These are phyloP conservation scores for Coccinonectria pachysandricola DNA, from an alignment of 2,329 filamentous ascomycete species.

Conservation along the genomic window DNA sequence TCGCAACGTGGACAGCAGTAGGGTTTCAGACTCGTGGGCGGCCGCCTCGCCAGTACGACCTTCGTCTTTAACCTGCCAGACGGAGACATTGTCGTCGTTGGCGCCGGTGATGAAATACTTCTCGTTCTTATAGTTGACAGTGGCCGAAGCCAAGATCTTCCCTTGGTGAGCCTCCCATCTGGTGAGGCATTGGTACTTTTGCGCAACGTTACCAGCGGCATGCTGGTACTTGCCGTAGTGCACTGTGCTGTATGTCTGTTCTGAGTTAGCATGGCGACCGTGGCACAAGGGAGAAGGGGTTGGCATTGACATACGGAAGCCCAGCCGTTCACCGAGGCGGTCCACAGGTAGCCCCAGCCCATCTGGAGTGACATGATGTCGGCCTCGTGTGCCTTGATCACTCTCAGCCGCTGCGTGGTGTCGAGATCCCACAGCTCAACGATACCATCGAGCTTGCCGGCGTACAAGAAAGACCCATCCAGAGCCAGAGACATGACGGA, in stretches of 20 bases:
- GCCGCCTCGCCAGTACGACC: constrained; percentile 15
- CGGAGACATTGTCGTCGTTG: constrained; percentile 79
- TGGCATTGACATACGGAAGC: constrained; percentile 54
- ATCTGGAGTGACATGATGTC: constrained; percentile 84
- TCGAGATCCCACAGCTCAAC: constrained; percentile 97
- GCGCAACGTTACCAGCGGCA: constrained; percentile 48
- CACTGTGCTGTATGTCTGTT: constrained; percentile 55
- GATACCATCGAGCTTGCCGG: constrained; percentile 75
- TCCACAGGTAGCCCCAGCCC: constrained; percentile 76
- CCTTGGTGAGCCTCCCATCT: constrained; percentile 78
- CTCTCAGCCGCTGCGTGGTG: constrained; percentile 79
- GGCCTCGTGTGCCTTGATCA: constrained; percentile 68
- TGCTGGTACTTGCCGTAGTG: constrained; percentile 49
- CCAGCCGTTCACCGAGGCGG: constrained; percentile 79
- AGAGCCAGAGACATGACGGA: constrained; percentile 69
- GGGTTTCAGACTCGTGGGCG: constrained; percentile 32
- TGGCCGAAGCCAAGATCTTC: constrained; percentile 75
- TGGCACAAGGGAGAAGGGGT: accelerated
- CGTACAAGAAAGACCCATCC: constrained; percentile 87
- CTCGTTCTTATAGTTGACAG: constrained; percentile 57
- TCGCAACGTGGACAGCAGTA: constrained; percentile 60
- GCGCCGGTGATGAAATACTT: constrained; percentile 91
- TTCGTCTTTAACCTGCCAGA: constrained; percentile 64
- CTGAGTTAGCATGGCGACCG: constrained; percentile 5
- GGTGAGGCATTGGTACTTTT: constrained; percentile 70